Percentiles rank a stretch among this genome's conserved stretches.
Conservation (phyloP, 1,284 basidiomycete species). For the Thelephora terrestris region DNA sequence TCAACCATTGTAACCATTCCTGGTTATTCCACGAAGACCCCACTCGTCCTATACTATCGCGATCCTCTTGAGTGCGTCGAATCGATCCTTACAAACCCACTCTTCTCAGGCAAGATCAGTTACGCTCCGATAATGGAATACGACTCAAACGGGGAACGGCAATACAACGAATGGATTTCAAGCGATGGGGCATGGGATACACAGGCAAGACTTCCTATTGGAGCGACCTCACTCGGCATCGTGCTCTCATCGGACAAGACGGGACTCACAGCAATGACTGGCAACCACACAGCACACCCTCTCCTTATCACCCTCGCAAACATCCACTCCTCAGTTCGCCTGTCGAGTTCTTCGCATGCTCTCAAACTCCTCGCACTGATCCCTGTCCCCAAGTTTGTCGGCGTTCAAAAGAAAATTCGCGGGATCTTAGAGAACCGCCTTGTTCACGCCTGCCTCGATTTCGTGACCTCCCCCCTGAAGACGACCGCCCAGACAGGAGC, state of each 20-base stretch:
- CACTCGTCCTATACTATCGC: too few species aligned
- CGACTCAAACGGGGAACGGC: not conserved
- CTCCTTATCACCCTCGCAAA: not conserved
- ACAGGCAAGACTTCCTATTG: not conserved
- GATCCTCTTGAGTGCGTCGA: too few species aligned
- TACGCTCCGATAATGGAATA: too few species aligned
- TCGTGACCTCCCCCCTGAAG: too few species aligned
- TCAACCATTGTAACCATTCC: too few species aligned
- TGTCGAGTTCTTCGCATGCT: not conserved
- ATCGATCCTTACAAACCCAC: too few species aligned
- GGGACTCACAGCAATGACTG: not conserved
- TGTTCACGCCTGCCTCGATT: too few species aligned
- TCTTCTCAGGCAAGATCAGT: too few species aligned
- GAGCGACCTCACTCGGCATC: not conserved
- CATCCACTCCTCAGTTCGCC: not conserved
- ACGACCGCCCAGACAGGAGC: too few species aligned
- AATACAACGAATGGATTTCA: not conserved
- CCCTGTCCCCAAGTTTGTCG: not conserved
- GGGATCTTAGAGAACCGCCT: slow-evolving; percentile 3
- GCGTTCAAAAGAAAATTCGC: not conserved
- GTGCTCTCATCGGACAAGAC: not conserved
- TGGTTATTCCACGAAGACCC: too few species aligned
- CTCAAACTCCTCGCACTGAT: not conserved
- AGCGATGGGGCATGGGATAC: not conserved
- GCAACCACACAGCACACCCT: not conserved